phyloP scores from a whole-genome alignment of 2,329 filamentous ascomycete species.

The Cordyceps fumosorosea region DNA sequence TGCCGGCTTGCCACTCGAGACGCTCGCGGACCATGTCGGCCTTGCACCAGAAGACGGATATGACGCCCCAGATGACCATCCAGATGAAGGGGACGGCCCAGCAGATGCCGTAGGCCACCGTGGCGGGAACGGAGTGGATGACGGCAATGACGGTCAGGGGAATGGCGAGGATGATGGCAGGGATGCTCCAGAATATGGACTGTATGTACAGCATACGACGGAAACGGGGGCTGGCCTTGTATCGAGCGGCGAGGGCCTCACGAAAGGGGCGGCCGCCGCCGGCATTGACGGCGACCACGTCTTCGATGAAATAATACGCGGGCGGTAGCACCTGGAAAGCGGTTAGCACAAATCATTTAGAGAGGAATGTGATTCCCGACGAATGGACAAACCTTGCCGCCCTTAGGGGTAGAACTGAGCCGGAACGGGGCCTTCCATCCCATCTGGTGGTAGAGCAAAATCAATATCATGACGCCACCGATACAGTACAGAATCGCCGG shows the following conservation, averaged over 20 bases:
- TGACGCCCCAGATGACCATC: constrained; percentile 27
- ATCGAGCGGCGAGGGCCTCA: constrained; percentile 35
- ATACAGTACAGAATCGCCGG: constrained; percentile 44
- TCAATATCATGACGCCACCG: constrained; percentile 34
- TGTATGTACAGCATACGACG: constrained; percentile 33
- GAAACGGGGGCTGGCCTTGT: constrained; percentile 35
- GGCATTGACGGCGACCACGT: constrained; percentile 61
- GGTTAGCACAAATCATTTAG: not conserved
- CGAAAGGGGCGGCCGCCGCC: constrained; percentile 42
- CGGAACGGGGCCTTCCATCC: constrained; percentile 49
- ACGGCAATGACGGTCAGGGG: constrained; percentile 31
- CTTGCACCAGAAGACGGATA: constrained; percentile 32
- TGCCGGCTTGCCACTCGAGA: constrained; percentile 29
- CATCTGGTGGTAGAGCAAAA: constrained; percentile 28
- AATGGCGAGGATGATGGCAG: constrained; percentile 30
- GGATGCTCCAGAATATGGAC: constrained; percentile 36
- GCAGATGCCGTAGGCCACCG: constrained; percentile 31
- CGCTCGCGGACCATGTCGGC: constrained; percentile 30
- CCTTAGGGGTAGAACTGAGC: constrained; percentile 57
- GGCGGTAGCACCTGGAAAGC: constrained; percentile 46
- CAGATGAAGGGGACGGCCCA: constrained; percentile 36
- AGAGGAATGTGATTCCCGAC: not conserved
- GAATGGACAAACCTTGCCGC: constrained; percentile 30
- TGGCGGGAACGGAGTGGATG: constrained; percentile 28
- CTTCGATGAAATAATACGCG: constrained; percentile 60